Evolutionary conservation across 768 basidiomycete genomes (phyloP).

Genomic region (Boletus barrowsii): DNA sequence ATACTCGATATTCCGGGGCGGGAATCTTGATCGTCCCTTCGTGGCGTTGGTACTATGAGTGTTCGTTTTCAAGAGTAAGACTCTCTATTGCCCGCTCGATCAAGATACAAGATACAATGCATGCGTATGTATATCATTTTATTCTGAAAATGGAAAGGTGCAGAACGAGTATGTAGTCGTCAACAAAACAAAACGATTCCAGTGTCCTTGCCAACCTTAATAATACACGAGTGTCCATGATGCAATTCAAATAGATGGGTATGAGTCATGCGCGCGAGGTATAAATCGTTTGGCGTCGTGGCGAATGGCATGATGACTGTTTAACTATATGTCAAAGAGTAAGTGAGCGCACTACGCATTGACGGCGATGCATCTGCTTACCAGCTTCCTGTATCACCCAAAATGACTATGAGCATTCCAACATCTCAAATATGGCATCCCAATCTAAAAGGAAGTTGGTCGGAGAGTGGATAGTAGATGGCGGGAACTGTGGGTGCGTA

Average conservation of each 20-base stretch:
- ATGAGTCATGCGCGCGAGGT: background rate
- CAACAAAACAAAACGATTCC: background rate
- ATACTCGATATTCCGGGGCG: too few relatives aligned
- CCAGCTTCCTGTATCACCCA: slow-evolving; percentile 1
- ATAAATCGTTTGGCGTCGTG: background rate
- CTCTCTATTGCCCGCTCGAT: too few relatives aligned
- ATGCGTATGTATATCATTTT: too few relatives aligned
- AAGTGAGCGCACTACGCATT: background rate
- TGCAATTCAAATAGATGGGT: slow-evolving; percentile 2
- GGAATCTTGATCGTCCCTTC: too few relatives aligned
- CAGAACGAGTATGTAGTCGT: too few relatives aligned
- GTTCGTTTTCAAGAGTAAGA: too few relatives aligned
- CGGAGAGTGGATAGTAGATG: slow-evolving; percentile 8
- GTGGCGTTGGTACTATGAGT: too few relatives aligned
- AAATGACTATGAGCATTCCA: slow-evolving; percentile 14
- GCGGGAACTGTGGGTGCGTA: slow-evolving; percentile 1
- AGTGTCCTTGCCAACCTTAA: slow-evolving; percentile 7
- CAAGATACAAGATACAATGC: too few relatives aligned
- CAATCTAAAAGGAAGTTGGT: slow-evolving; percentile 26
- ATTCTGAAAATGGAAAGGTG: background rate
- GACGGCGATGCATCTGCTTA: slow-evolving; percentile 5
- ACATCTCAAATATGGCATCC: slow-evolving; percentile 31
- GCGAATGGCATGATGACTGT: background rate
- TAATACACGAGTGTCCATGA: background rate
- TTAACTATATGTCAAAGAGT: slow-evolving; percentile 3